phyloP scores from a whole-genome alignment of 116 monocot species.

The Phalaenopsis hybrid region DNA sequence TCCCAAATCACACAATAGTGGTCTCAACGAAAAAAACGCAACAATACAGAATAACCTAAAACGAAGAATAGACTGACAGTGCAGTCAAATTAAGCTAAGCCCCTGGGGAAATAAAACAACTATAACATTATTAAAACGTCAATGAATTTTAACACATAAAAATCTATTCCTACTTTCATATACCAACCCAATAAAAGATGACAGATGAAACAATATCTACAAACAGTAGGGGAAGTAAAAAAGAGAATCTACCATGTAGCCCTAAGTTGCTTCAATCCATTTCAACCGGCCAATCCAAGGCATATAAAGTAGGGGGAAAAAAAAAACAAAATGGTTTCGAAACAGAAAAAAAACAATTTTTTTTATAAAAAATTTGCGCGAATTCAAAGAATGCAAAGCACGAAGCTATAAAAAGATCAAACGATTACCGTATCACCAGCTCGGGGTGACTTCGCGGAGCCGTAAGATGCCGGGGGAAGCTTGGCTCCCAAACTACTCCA shows the following conservation, averaged over 20 bases:
- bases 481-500: conserved; percentile 67
- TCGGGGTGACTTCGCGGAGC: conserved; percentile 20
- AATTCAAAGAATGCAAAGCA: neutral
- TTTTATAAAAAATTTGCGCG: neutral
- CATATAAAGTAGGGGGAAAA: neutral
- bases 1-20: too few species aligned
- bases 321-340: neutral
- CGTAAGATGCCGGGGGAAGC: conserved; percentile 56
- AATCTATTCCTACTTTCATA: neutral
- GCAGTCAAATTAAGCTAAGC: too few species aligned
- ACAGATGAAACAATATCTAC: too few species aligned
- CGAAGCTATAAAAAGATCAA: neutral
- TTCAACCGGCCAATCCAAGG: neutral
- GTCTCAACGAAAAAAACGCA: too few species aligned
- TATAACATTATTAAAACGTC: neutral
- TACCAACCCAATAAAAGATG: neutral
- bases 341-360: neutral
- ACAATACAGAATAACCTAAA: too few species aligned
- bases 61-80: too few species aligned
- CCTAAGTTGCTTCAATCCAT: neutral
- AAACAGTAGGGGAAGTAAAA: too few species aligned
- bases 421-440: conserved; percentile 27
- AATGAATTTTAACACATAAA: neutral
- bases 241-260: neutral
- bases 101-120: too few species aligned